Base-by-base conservation (phyloP, 805 yeast genomes). In the Blastobotrys parvus region DNA sequence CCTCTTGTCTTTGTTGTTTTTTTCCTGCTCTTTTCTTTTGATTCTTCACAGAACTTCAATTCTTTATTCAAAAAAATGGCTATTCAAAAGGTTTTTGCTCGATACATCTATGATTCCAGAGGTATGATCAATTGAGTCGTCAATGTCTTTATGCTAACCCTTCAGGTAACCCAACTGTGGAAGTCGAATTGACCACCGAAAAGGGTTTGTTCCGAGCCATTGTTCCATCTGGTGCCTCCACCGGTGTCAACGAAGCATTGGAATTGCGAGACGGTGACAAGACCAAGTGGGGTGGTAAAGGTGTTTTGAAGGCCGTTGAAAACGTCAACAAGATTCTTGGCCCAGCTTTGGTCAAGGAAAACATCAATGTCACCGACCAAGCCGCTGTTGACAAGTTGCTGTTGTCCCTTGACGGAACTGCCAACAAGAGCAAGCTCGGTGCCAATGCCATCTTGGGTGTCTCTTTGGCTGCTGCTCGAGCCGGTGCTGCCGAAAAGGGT, bases 181-280 rank as follows among this genome's bases (percentile, higher is more conserved):
- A 92, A 80, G 97, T 92, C 58, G 97, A 92, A 65, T 64, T 90
- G 62, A 74, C 82, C 78, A 90, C 98, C 64, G 90, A 76, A 53
- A 79, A 84, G 64, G 98, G 98, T 64, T 61, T 78, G 55, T 89
- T 87, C 94, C 84, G 97, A 72, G 79, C 97, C 57, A 89, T 90
- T 65, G 98, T 92, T 52, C 98, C 98, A 69, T 88, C 97, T 55
- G 98, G 98, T 75, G 98, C 98, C 57, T 90, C 97, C 64, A 92
- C 98, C 53, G 98, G 98, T 82, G 70, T 84, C 70, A 95, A 87
- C 72, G 98, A 92, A 78, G 98, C 98, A 60, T 74, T 89, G 59
- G 98, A 90, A 77, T 79, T 90, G 71, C 88, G 98, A 78, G 98
- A 90, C 68, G 92, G 86, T 61, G 98, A 92, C 79, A 85, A 87